Evolutionary conservation across 2,329 filamentous ascomycete genomes (phyloP).

Genomic region (Emergomyces orientalis): DNA sequence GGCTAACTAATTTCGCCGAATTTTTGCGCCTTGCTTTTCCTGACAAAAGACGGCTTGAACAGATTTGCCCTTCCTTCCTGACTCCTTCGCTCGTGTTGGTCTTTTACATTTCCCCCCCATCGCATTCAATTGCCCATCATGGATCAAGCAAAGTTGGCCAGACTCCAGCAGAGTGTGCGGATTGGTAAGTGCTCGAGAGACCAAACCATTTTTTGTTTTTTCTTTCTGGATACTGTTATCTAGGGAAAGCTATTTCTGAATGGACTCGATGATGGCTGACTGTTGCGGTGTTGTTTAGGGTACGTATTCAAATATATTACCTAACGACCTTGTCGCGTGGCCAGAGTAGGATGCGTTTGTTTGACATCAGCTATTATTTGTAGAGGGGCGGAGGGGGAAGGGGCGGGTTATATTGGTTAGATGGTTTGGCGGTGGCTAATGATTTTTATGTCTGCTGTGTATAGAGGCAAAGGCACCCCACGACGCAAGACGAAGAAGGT

Average conservation of each 20-base stretch:
- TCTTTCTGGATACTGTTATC: neutral
- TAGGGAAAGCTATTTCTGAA: neutral
- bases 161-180: constrained; percentile 56
- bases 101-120: neutral
- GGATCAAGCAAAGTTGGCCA: constrained; percentile 59
- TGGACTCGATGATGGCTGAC: constrained; percentile 15
- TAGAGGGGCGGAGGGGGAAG: neutral
- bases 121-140: constrained; percentile 35
- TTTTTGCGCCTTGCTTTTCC: neutral
- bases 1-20: constrained; percentile 1
- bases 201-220: neutral
- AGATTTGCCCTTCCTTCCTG: neutral
- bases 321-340: neutral
- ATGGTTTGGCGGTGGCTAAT: constrained; percentile 12
- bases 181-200: constrained; percentile 51
- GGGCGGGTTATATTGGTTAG: neutral
- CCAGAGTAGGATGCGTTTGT: neutral
- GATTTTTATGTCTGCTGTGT: constrained; percentile 4
- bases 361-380: neutral
- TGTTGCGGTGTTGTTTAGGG: constrained; percentile 17
- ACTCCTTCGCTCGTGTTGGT: constrained; percentile 1
- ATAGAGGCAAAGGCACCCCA: constrained; percentile 92
- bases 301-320: constrained; percentile 18
- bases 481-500: constrained; percentile 98
- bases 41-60: neutral